Percentiles rank a stretch among this genome's conserved stretches.
Conservation (phyloP, 2,329 filamentous ascomycete species). For the Leptodontidium sp. region DNA sequence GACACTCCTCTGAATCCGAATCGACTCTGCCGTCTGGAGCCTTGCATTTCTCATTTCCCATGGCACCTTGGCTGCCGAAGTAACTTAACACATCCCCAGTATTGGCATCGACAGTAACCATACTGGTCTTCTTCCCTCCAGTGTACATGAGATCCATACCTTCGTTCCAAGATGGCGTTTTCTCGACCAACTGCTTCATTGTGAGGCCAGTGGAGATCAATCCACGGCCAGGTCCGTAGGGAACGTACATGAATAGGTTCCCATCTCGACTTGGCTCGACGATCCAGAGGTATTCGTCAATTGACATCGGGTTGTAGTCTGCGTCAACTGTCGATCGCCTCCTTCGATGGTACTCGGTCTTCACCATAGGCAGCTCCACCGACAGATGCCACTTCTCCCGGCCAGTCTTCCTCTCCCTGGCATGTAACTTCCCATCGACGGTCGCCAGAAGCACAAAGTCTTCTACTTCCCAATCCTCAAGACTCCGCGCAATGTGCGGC, state of each 20-base stretch:
- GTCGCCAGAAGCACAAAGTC: conserved; percentile 99
- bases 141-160: conserved; percentile 86
- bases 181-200: conserved; percentile 88
- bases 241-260: conserved; percentile 84
- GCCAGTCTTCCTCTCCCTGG: conserved; percentile 87
- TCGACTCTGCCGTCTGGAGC: conserved; percentile 62
- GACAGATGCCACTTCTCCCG: conserved; percentile 85
- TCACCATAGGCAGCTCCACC: conserved; percentile 86
- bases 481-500: conserved; percentile 92
- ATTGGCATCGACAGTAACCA: conserved; percentile 88
- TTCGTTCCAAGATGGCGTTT: conserved; percentile 78
- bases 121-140: conserved; percentile 87
- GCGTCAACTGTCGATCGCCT: conserved; percentile 69
- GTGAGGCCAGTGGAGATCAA: conserved; percentile 74
- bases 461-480: conserved; percentile 99
- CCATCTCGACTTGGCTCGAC: conserved; percentile 92
- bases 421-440: conserved; percentile 96
- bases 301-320: conserved; percentile 63
- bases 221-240: conserved; percentile 64
- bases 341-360: conserved; percentile 81
- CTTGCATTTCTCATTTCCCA: conserved; percentile 63
- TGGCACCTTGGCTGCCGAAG: conserved; percentile 78
- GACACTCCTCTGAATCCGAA: conserved; percentile 75
- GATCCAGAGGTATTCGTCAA: conserved; percentile 93
- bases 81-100: conserved; percentile 84